Evolutionary conservation across 169 alveolate genomes (phyloP).

Genomic region (Cytauxzoon felis): DNA sequence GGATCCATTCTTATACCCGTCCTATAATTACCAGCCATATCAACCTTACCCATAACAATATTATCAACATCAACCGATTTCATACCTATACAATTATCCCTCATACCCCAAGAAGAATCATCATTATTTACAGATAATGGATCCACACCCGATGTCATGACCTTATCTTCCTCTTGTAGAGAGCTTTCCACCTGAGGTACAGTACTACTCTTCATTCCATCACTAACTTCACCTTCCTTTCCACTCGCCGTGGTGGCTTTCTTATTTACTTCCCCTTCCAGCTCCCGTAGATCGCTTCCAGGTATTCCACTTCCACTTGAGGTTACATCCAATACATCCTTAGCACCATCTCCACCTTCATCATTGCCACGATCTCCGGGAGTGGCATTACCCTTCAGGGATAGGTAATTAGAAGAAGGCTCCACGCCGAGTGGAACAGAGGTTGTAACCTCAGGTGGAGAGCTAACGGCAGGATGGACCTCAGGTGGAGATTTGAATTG

Average conservation of each 20-base stretch:
- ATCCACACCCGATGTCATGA: neutral
- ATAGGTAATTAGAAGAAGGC: too few species aligned
- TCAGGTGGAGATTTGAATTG: neutral
- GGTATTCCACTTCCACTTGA: too few species aligned
- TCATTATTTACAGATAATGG: neutral
- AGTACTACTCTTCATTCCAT: too few species aligned
- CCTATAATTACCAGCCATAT: neutral
- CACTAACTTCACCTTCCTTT: too few species aligned
- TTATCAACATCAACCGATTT: neutral
- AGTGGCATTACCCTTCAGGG: too few species aligned
- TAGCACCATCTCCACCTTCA: too few species aligned
- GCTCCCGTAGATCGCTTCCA: too few species aligned
- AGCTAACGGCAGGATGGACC: neutral
- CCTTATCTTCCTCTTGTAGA: neutral
- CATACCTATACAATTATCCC: neutral
- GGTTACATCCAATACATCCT: too few species aligned
- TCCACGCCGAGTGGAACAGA: neutral
- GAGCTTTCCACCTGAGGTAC: too few species aligned
- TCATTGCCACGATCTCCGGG: too few species aligned
- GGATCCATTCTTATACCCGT: slow-evolving; percentile 11
- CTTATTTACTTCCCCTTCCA: too few species aligned
- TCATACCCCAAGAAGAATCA: neutral
- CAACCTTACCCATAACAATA: neutral
- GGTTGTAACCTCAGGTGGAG: neutral
- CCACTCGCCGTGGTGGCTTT: too few species aligned